Base-by-base conservation (phyloP, 2,329 filamentous ascomycete species). In the Xylaria arbuscula region DNA sequence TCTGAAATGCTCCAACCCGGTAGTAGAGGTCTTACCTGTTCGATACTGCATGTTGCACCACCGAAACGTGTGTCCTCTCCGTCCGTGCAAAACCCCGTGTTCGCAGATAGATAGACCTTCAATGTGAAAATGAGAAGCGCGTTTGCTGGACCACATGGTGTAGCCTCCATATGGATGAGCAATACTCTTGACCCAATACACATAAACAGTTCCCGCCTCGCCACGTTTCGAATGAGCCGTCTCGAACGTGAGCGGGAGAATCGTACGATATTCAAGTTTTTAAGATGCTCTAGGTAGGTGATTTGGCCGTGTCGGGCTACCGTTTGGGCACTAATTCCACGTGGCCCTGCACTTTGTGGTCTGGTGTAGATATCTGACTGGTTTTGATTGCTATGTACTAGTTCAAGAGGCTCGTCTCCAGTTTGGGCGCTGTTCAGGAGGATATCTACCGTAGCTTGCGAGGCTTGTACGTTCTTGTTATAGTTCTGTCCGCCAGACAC, bases 201-300 rank as follows among this genome's bases (percentile, higher is more conserved):
- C 40, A 11, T 38, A 10, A 40, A 10, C 13, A 40, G 36, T 40
- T 1, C 15, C 45, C 55, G 38, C 19, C 28, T 57, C 13, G n/a
- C 38, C 8, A 32, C 22, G n/a, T 47, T 7, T 19, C 4, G 8
- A 50, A 50, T n/a, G 45, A 32, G 13, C 50, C 36, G 9, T 55
- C 13, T 28, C 15, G 10, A 63, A 34, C 19, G 19, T n/a, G 53
- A 32, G 51, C 15, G 42, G 24, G 24, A 47, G 40, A 38, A 64
- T 58, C 62, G 45, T 58, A 58, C 45, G 62, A 64, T 64, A 42
- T 51, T 24, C 8, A 36, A 22, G 62, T 57, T 57, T 13, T 57
- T 10, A 36, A 36, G 34, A 32, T 10, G 34, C 53, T 19, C 28
- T 36, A n/a, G 15, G 28, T 32, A 57, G 40, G 50, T 8, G n/a